These are phyloP conservation scores for Lactifluus echinatus DNA, from an alignment of 768 basidiomycete species.

Conservation along the genomic window DNA sequence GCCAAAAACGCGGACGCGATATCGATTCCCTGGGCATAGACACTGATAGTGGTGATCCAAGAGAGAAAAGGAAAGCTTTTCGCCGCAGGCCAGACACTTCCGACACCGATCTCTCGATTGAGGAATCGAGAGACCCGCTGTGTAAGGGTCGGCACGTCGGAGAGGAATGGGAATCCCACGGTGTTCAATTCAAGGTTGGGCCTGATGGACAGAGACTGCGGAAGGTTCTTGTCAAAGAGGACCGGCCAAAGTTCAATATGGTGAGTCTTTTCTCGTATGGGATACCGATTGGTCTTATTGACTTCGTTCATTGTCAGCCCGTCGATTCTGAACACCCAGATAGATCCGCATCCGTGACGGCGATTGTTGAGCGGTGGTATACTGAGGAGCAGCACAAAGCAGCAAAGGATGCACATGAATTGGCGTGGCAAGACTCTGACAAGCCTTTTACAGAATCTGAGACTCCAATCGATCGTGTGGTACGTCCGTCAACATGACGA, in stretches of 20 bases:
- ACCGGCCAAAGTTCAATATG: constrained; percentile 63
- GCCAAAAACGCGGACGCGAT: constrained; percentile 62
- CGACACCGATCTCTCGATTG: constrained; percentile 39
- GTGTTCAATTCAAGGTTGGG: constrained; percentile 62
- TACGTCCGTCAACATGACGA: background rate
- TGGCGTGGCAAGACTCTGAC: constrained; percentile 61
- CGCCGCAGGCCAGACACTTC: constrained; percentile 50
- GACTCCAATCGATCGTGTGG: constrained; percentile 30
- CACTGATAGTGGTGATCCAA: constrained; percentile 34
- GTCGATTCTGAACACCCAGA: constrained; percentile 74
- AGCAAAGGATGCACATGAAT: constrained; percentile 49
- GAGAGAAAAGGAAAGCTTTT: constrained; percentile 27
- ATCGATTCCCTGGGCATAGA: constrained; percentile 29
- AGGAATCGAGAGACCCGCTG: constrained; percentile 43
- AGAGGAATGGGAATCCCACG: constrained; percentile 71
- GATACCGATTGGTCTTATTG: background rate
- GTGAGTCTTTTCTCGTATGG: constrained; percentile 34
- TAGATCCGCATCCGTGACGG: constrained; percentile 53
- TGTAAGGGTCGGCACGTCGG: constrained; percentile 54
- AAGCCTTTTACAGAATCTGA: constrained; percentile 37
- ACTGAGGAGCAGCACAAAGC: constrained; percentile 63
- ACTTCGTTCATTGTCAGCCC: constrained; percentile 40
- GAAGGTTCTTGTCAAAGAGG: constrained; percentile 63
- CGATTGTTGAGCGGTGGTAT: constrained; percentile 74
- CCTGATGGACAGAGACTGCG: constrained; percentile 61